phyloP scores from a whole-genome alignment of 208 protist genomes.

The Strigomonas culicis region DNA sequence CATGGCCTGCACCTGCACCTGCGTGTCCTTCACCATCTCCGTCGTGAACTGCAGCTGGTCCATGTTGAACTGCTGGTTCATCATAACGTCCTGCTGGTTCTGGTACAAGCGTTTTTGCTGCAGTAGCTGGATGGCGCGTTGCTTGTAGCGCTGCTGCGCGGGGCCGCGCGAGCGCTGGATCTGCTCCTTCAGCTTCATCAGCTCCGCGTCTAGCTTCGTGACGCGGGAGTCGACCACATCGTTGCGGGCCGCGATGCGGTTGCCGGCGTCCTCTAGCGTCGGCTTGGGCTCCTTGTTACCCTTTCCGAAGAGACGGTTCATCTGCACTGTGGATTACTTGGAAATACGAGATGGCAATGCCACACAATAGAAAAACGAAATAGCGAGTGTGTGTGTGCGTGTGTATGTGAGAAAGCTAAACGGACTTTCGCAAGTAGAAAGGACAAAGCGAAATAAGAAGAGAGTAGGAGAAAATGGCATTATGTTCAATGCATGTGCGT shows the following conservation, averaged over 20 bases:
- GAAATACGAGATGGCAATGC: too few relatives aligned
- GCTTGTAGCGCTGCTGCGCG: constrained; percentile 85
- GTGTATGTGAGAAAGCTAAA: background rate
- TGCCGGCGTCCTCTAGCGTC: constrained; percentile 83
- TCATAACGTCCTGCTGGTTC: constrained; percentile 86
- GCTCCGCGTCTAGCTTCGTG: constrained; percentile 84
- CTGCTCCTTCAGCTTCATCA: constrained; percentile 77
- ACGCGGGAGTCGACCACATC: constrained; percentile 81
- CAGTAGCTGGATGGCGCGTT: constrained; percentile 86
- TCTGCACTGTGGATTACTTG: constrained; percentile 16
- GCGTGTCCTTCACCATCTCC: constrained; percentile 90
- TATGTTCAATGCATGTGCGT: background rate
- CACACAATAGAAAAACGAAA: too few relatives aligned
- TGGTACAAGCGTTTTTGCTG: constrained; percentile 94
- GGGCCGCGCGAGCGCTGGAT: constrained; percentile 69
- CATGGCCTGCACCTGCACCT: constrained; percentile 85
- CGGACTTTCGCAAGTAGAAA: too few relatives aligned
- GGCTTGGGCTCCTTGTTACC: constrained; percentile 59
- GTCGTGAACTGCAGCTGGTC: constrained; percentile 92
- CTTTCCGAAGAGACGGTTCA: constrained; percentile 91
- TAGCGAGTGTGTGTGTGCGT: constrained; percentile 7
- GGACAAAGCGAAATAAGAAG: background rate
- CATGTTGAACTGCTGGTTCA: constrained; percentile 92
- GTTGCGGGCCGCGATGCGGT: constrained; percentile 57
- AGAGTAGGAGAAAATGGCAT: constrained; percentile 8